Evolutionary conservation across 768 basidiomycete species (phyloP), one percentile per base, ranked within the genome.

Genomic region (Candolleomyces efflorescens): DNA sequence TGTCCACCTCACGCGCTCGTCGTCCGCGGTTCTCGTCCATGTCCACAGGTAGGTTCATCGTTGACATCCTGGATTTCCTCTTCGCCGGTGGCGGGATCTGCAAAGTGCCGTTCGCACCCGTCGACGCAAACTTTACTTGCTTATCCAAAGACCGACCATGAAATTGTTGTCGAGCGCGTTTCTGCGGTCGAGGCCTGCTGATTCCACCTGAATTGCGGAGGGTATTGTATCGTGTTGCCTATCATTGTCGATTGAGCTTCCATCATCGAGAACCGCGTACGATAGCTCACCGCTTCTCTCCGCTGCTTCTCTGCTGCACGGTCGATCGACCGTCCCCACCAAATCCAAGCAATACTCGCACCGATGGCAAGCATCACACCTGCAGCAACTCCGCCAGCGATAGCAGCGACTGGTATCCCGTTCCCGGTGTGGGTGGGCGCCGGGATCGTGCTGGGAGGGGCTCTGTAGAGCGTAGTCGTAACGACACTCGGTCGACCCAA

Each of bases 361-460:
- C 69, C 63, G 17, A 83, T 55, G 5, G 80, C 82, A 11, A 85
- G 69, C 7, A 75, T 53, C 27, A 75, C 71, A 20, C 84, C 84
- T 0, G 71, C 83, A 2, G 65, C 71, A 0, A 75, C 69, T 9
- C 83, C 83, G 5, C 82, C 82, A 5, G 71, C 79, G 59, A 85
- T 79, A 11, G 80, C 77, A 11, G 65, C 77, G 10, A 84, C 65
- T 7, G 83, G 83, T 6, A 83, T 18, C 32, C 11, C 11, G 18
- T 13, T 20, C 51, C n/a, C 1, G 6, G 15, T 60, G 52, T 39
- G 62, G 51, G 20, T 38, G 47, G 22, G 41, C 20, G 18, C 27
- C 38, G 17, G 27, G 18, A n/a, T 22, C 41, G 54, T 13, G 20
- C 54, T 51, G 6, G 62, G 58, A 22, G 23, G 46, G 17, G 45